Percentiles rank a stretch among this genome's conserved stretches.
Evolutionary conservation across 2,329 filamentous ascomycete genomes (phyloP).

Genomic region (Pleurostoma richardsiae): DNA sequence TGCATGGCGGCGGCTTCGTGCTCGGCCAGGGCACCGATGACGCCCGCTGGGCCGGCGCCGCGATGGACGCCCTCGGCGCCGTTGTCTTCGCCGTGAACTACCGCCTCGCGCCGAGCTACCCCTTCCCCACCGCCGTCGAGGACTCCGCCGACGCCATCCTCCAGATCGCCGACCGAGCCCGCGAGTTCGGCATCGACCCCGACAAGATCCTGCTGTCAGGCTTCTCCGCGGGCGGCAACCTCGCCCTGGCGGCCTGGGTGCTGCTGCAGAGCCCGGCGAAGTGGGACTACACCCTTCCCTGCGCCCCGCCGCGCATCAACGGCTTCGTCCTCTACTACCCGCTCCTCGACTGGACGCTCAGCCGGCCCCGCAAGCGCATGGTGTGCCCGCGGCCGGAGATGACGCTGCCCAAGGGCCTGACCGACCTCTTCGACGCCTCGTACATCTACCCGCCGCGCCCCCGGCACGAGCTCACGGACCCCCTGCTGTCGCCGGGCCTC

Average conservation of each 20-base stretch:
- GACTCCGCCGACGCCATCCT: constrained; percentile 60
- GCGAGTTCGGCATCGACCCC: constrained; percentile 52
- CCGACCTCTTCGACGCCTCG: constrained; percentile 57
- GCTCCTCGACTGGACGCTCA: constrained; percentile 54
- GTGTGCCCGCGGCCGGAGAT: constrained; percentile 49
- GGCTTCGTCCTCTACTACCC: constrained; percentile 59
- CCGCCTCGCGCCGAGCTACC: constrained; percentile 59
- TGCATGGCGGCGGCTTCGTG: constrained; percentile 64
- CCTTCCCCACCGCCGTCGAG: constrained; percentile 60
- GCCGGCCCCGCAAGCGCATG: constrained; percentile 50
- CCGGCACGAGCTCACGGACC: constrained; percentile 40
- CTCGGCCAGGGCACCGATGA: constrained; percentile 60
- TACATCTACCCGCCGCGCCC: constrained; percentile 52
- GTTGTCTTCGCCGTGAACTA: constrained; percentile 63
- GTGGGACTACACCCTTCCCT: constrained; percentile 25
- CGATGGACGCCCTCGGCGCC: constrained; percentile 46
- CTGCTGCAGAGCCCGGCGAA: constrained; percentile 21
- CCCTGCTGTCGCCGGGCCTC: constrained; percentile 52
- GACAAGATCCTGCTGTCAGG: constrained; percentile 54
- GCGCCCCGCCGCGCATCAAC: constrained; percentile 40
- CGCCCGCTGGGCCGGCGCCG: constrained; percentile 52
- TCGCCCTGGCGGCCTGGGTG: constrained; percentile 40
- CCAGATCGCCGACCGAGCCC: constrained; percentile 52
- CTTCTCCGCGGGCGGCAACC: constrained; percentile 58
- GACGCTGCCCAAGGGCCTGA: constrained; percentile 52